A percentile compares a stretch with the other conserved stretches of the same genome.
Conservation (phyloP, 129 eudicot species). For the Cynara cardunculus region DNA sequence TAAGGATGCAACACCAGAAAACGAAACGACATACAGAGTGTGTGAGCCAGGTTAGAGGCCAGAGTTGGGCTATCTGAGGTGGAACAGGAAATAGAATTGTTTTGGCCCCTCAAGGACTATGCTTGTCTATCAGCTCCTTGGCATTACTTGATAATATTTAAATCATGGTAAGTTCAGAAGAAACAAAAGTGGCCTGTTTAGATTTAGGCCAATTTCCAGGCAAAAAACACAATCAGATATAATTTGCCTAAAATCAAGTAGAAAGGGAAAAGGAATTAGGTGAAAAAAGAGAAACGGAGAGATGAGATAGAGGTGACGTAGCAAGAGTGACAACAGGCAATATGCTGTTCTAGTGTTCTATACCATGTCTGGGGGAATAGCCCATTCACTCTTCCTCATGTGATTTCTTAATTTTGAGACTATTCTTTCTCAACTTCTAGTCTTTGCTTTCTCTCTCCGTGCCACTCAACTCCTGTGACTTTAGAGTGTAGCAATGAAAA, state of each 20-base stretch:
- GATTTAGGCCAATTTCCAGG: neutral
- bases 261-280: neutral
- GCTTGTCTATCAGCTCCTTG: neutral
- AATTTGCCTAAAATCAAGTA: neutral
- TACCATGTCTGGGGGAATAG: neutral
- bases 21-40: neutral
- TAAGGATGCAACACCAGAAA: neutral
- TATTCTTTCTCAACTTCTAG: neutral
- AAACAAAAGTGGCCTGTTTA: neutral
- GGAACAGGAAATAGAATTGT: neutral
- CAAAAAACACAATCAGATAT: neutral
- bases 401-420: neutral
- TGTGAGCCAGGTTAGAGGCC: neutral
- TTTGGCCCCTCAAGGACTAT: neutral
- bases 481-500: neutral
- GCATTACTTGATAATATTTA: neutral
- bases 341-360: neutral
- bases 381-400: neutral
- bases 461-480: neutral
- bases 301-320: neutral
- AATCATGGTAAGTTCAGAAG: neutral
- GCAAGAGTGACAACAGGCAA: neutral
- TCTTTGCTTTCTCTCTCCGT: neutral
- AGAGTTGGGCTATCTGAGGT: neutral
- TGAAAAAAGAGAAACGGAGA: neutral